A percentile compares a stretch with the other conserved stretches of the same genome.
phyloP scores from a whole-genome alignment of 805 yeast species.

The Blastobotrys chiropterorum region DNA sequence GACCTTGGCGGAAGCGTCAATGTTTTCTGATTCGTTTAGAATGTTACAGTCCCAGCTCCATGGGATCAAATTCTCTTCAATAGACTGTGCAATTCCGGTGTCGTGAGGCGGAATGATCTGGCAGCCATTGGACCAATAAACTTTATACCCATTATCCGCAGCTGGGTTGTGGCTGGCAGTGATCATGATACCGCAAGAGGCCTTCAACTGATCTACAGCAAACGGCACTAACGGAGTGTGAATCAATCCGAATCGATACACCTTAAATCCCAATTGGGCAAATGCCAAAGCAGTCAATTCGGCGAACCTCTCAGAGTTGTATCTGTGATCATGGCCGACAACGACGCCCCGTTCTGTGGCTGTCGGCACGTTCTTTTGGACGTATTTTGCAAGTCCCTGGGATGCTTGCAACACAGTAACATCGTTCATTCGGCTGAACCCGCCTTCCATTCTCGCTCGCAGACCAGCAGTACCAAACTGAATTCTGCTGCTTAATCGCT shows the following conservation, averaged over 20 bases:
- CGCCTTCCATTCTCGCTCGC: slow-evolving; percentile 83
- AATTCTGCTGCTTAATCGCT: slow-evolving; percentile 46
- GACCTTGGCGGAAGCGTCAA: slow-evolving; percentile 13
- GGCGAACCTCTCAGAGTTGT: slow-evolving; percentile 74
- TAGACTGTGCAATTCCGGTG: slow-evolving; percentile 56
- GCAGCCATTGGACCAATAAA: slow-evolving; percentile 89
- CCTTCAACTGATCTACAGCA: slow-evolving; percentile 54
- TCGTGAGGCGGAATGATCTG: slow-evolving; percentile 95
- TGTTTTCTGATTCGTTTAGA: slow-evolving; percentile 26
- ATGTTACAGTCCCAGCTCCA: slow-evolving; percentile 44
- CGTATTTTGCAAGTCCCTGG: slow-evolving; percentile 34
- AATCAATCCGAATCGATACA: slow-evolving; percentile 40
- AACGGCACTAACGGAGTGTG: slow-evolving; percentile 95
- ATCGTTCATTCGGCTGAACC: slow-evolving; percentile 82
- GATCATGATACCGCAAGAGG: slow-evolving; percentile 85
- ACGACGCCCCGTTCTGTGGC: slow-evolving; percentile 46
- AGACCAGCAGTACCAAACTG: slow-evolving; percentile 93
- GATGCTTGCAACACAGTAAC: slow-evolving; percentile 87
- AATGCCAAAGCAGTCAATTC: slow-evolving; percentile 73
- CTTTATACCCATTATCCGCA: slow-evolving; percentile 86
- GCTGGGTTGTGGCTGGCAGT: slow-evolving; percentile 62
- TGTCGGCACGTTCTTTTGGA: slow-evolving; percentile 25
- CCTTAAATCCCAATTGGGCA: slow-evolving; percentile 58
- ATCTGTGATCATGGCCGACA: slow-evolving; percentile 89
- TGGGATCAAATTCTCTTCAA: slow-evolving; percentile 56